phyloP scores from a whole-genome alignment of 768 basidiomycete genomes.

The Suillus variegatus region DNA sequence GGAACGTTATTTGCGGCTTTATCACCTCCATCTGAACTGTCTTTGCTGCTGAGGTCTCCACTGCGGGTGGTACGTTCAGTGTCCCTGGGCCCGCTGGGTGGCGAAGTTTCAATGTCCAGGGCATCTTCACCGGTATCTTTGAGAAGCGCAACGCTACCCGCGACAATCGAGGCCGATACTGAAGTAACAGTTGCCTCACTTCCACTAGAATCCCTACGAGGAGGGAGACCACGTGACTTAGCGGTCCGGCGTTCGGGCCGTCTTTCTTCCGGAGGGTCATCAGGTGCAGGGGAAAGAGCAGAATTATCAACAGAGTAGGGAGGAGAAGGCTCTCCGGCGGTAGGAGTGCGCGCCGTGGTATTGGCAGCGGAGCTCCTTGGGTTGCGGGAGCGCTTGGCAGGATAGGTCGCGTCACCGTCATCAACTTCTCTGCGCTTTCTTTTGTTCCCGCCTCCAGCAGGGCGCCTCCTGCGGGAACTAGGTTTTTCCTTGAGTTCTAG shows the following conservation, averaged over 20 bases:
- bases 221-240: conserved; percentile 42
- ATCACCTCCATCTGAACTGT: background rate
- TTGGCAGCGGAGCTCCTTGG: conserved; percentile 40
- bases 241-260: conserved; percentile 47
- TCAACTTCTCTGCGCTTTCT: conserved; percentile 62
- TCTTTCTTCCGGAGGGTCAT: conserved; percentile 36
- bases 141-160: conserved; percentile 16
- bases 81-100: background rate
- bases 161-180: conserved; percentile 34
- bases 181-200: conserved; percentile 49
- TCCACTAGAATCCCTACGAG: conserved; percentile 51
- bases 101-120: conserved; percentile 15
- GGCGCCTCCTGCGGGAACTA: conserved; percentile 51
- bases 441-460: conserved; percentile 45
- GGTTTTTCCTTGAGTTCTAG: conserved; percentile 42
- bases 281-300: conserved; percentile 23
- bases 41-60: conserved; percentile 6
- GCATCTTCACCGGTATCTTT: conserved; percentile 19
- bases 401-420: conserved; percentile 67
- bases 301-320: conserved; percentile 32
- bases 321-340: conserved; percentile 45
- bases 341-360: conserved; percentile 24
- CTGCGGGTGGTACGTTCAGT: background rate
- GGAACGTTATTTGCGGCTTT: background rate
- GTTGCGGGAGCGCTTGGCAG: conserved; percentile 64